Percentiles rank a stretch among this genome's conserved stretches.
Evolutionary conservation across 805 yeast species (phyloP).

Genomic region (Candida boidinii): DNA sequence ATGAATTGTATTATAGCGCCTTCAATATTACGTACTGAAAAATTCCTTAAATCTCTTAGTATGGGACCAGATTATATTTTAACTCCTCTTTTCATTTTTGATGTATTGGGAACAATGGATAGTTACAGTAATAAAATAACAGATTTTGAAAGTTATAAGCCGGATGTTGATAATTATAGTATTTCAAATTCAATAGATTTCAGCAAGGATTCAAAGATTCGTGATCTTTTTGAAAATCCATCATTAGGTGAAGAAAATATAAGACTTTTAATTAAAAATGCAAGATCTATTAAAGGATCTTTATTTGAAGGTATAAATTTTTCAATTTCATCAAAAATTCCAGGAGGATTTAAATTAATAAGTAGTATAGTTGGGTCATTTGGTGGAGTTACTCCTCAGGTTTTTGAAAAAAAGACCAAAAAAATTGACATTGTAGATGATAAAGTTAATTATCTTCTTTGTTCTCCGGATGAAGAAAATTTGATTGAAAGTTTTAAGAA

Average conservation of each 20-base stretch:
- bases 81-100: conserved; percentile 45
- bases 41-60: conserved; percentile 67
- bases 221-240: conserved; percentile 23
- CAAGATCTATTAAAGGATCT: conserved; percentile 3
- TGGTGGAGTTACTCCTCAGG: conserved; percentile 27
- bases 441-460: conserved; percentile 13
- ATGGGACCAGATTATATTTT: conserved; percentile 42
- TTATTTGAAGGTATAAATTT: conserved; percentile 43
- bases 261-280: conserved; percentile 13
- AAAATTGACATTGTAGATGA: conserved; percentile 7
- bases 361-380: conserved; percentile 52
- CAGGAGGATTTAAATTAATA: conserved; percentile 53
- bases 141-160: conserved; percentile 18
- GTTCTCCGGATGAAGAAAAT: conserved; percentile 22
- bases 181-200: conserved; percentile 22
- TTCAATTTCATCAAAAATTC: conserved; percentile 47
- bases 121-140: conserved; percentile 12
- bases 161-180: conserved; percentile 16
- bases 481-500: conserved; percentile 18
- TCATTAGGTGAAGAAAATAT: conserved; percentile 11
- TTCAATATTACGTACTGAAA: conserved; percentile 74
- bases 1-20: conserved; percentile 64
- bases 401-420: conserved; percentile 14
- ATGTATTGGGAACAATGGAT: conserved; percentile 31
- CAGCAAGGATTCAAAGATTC: conserved; percentile 23